Evolutionary conservation across 2,329 filamentous ascomycete species (phyloP), one percentile per base, ranked within the genome.

Genomic region (Ambrosiella xylebori): DNA sequence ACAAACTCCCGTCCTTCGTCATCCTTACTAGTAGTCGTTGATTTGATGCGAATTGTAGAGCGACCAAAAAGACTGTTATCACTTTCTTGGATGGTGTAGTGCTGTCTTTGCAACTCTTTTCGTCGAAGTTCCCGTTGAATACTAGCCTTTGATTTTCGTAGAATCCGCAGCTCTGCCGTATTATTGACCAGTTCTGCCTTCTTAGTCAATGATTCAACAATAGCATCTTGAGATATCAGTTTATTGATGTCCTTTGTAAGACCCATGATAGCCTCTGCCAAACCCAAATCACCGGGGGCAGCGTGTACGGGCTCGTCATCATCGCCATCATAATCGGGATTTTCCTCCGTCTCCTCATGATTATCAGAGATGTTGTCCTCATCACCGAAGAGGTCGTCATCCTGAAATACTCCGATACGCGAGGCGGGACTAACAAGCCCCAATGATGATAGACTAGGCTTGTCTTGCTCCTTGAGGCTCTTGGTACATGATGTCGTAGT

Each of bases 161-260:
- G 70, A 61, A 98, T 97, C 39, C 93, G 80, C 56, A 98, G 69
- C 68, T 98, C 93, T 1, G 91, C 88, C 12, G 85, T 89, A 66
- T 98, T 98, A 68, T 98, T 98, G 1, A 93, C 98, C 56, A 98
- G 74, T 68, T 98, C 93, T 0, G 94, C 93, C 70, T 98, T 98
- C 59, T 86, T 82, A 2, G 88, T 93, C 59, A 98, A 72, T 1
- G 91, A 94, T 64, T 96, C 88, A 15, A 98, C 82, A 15, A 98
- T 87, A 1, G 86, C 85, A 64, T 96, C 88, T 69, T 98, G 93
- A 2, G 89, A 82, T 8, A 80, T 78, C 15, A 98, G 76, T 63
- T 89, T 87, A 65, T 96, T 89, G 62, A 98, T 95, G 63, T 97
- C 90, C 54, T 84, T 82, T 0, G 85, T 88, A n/a, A 98, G 76